Conservation (phyloP, 352 stramenopile genomes). For the Phytopythium litorale region DNA sequence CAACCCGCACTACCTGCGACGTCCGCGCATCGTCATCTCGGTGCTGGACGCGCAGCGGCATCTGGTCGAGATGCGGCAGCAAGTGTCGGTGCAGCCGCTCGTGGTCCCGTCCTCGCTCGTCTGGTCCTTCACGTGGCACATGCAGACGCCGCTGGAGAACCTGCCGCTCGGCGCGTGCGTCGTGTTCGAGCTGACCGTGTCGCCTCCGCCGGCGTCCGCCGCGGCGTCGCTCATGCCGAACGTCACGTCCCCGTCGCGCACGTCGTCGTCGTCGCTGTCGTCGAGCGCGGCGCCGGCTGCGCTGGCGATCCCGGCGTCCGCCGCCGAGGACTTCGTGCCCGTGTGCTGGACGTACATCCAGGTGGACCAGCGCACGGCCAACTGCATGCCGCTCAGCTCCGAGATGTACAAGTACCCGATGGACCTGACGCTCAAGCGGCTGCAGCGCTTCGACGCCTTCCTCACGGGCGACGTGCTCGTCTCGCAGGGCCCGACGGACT, state of each 20-base stretch:
- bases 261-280: constrained; percentile 36
- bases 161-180: constrained; percentile 72
- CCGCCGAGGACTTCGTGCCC: constrained; percentile 41
- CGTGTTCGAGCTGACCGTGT: constrained; percentile 61
- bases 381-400: constrained; percentile 54
- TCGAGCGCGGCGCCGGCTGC: constrained; percentile 16
- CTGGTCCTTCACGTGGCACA: constrained; percentile 91
- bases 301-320: constrained; percentile 18
- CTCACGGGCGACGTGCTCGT: constrained; percentile 70
- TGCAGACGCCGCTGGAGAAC: constrained; percentile 92
- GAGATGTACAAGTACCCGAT: constrained; percentile 86
- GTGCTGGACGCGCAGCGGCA: constrained; percentile 63
- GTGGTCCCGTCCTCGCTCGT: constrained; percentile 50
- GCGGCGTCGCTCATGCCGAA: not conserved
- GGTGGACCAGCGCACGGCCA: constrained; percentile 76
- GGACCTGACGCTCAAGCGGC: constrained; percentile 69
- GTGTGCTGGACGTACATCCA: constrained; percentile 85
- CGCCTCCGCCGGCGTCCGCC: constrained; percentile 13
- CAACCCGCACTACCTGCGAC: constrained; percentile 43
- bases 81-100: constrained; percentile 67
- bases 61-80: constrained; percentile 73
- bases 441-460: constrained; percentile 73
- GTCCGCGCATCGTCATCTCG: constrained; percentile 66
- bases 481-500: constrained; percentile 26
- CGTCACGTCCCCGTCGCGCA: constrained; percentile 38